phyloP scores from a whole-genome alignment of 2,329 filamentous ascomycete species.

The Fusarium secorum region DNA sequence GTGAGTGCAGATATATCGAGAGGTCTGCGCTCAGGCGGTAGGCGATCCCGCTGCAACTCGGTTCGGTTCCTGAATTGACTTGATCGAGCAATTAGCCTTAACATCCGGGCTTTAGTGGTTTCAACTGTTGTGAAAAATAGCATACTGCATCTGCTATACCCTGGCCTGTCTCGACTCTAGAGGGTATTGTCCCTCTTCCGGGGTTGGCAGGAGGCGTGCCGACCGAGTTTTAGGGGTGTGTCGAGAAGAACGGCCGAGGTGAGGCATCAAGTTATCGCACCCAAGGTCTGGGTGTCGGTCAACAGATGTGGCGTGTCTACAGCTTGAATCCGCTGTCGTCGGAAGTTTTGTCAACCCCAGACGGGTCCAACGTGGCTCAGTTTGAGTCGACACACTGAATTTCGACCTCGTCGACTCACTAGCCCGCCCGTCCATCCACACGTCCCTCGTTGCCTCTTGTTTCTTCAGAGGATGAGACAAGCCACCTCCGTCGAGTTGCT shows the following conservation, averaged over 20 bases:
- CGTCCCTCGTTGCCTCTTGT: constrained; percentile 36
- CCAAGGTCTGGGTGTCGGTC: constrained; percentile 22
- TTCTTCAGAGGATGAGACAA: constrained; percentile 44
- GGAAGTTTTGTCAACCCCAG: constrained; percentile 45
- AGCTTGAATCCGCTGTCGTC: constrained; percentile 37
- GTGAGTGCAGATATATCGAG: constrained; percentile 15
- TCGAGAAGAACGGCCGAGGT: constrained; percentile 14
- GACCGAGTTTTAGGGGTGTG: constrained; percentile 23
- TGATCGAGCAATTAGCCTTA: constrained; percentile 35
- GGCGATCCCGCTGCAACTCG: constrained; percentile 37
- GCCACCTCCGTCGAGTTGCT: constrained; percentile 39
- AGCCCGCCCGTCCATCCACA: constrained; percentile 40
- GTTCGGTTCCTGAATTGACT: constrained; percentile 32
- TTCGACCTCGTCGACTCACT: constrained; percentile 41
- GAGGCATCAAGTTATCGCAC: constrained; percentile 26
- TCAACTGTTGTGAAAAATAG: constrained; percentile 44
- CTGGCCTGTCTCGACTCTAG: constrained; percentile 21
- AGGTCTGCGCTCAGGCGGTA: constrained; percentile 33
- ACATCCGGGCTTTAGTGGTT: constrained; percentile 39
- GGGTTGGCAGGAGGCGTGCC: constrained; percentile 27
- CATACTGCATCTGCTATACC: constrained; percentile 33
- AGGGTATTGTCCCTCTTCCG: constrained; percentile 22
- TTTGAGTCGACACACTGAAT: constrained; percentile 40
- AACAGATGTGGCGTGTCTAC: constrained; percentile 28
- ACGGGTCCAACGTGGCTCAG: constrained; percentile 43